Percentiles rank a stretch among this genome's conserved stretches.
Conservation (phyloP, 805 yeast genomes). For the Suhomyces faveliae region DNA sequence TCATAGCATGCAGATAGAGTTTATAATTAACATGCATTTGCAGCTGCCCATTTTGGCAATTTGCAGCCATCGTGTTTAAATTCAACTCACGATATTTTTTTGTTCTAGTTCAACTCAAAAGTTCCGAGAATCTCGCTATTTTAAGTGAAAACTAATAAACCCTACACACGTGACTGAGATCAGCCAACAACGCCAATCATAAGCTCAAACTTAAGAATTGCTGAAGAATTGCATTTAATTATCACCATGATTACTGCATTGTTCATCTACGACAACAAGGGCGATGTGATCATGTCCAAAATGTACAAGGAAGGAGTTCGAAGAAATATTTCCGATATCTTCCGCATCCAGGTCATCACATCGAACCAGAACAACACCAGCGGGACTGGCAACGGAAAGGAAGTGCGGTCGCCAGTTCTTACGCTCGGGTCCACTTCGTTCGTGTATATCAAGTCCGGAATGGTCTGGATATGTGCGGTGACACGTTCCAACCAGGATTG, state of each 20-base stretch:
- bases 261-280: slow-evolving; percentile 74
- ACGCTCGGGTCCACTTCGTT: slow-evolving; percentile 94
- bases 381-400: slow-evolving; percentile 16
- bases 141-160: no score
- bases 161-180: background rate
- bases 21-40: no score
- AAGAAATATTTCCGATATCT: slow-evolving; percentile 79
- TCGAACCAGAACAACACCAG: slow-evolving; percentile 31
- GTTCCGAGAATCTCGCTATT: no score
- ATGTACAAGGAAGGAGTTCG: slow-evolving; percentile 73
- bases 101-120: no score
- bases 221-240: background rate
- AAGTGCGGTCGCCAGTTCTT: slow-evolving; percentile 45
- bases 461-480: slow-evolving; percentile 83
- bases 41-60: no score
- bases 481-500: slow-evolving; percentile 87
- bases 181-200: no score
- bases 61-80: no score
- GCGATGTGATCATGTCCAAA: slow-evolving; percentile 79
- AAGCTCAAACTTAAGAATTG: background rate
- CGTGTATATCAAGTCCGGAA: slow-evolving; percentile 62
- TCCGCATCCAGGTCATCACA: slow-evolving; percentile 87
- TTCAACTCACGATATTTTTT: no score
- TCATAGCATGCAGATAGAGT: no score
- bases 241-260: slow-evolving; percentile 75